Evolutionary conservation across 177 flowering plant species (phyloP), one percentile per base, ranked within the genome.

Genomic region (Vitis hybrid): DNA sequence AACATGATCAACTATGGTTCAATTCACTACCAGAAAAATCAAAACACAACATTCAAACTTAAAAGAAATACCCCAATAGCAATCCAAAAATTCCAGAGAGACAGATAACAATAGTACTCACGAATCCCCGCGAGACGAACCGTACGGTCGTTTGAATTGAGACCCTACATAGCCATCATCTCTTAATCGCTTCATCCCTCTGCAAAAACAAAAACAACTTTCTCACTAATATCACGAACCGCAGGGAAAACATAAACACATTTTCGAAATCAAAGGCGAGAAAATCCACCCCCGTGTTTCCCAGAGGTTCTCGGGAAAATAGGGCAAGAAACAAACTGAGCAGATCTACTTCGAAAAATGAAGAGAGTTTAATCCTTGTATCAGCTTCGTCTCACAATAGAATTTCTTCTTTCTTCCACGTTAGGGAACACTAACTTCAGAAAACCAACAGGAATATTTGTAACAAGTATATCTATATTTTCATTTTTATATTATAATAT

Each of bases 71-170:
- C 23, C 21, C 34, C 48, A 66, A 56, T 26, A 52, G 9, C 45
- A 39, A 65, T 1, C 61, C 55, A 56, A 11, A 12, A 26, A 55
- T 19, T 26, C 58, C 15, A 76, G 30, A 77, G 30, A 58, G 39
- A 65, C 48, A 68, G 19, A 48, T 56, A 65, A 26, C n/a, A 10
- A 56, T 11, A 48, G 55, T 65, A 63, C 94, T 79, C 73, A 93
- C 98, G 91, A 77, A 77, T 91, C 98, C 14, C 83, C 89, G 1
- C 91, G 85, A 11, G 94, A 78, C 34, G 96, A 69, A 61, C 70
- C 81, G 68, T 79, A 78, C 14, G 88, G 83, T 4, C 96, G 88
- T 71, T 86, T 91, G 62, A 81, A 82, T 75, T 86, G 92, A 75
- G 97, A 75, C 50, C 89, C 85, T 66, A 65, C 72, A 73, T 63